Percentiles rank a stretch among this genome's conserved stretches.
Conservation (phyloP, 768 basidiomycete genomes). For the Galerina sulciceps region DNA sequence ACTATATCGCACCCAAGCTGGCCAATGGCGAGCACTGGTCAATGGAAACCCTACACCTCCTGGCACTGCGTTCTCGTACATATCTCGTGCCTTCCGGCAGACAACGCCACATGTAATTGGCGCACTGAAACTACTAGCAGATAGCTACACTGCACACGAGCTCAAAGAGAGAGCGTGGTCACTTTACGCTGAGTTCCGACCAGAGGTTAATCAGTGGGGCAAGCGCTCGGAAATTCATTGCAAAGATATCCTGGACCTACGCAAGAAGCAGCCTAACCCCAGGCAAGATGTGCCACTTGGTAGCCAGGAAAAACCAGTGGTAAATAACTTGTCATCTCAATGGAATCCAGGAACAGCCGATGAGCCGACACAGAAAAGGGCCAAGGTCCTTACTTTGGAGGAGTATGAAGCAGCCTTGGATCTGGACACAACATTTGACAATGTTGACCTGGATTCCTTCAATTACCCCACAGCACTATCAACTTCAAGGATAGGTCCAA, state of each 20-base stretch:
- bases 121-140: constrained; percentile 69
- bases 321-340: neutral
- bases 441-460: constrained; percentile 42
- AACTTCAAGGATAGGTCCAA: neutral
- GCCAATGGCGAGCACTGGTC: constrained; percentile 85
- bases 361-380: constrained; percentile 38
- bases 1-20: constrained; percentile 69
- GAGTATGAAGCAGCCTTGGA: constrained; percentile 59
- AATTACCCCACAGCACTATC: neutral
- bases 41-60: constrained; percentile 73
- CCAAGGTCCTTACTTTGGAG: constrained; percentile 43
- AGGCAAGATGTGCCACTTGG: neutral
- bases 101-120: constrained; percentile 80
- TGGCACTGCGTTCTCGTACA: constrained; percentile 79
- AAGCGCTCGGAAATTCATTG: constrained; percentile 76
- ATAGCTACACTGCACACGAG: constrained; percentile 59
- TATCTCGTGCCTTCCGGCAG: constrained; percentile 79
- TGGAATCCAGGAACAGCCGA: neutral
- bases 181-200: constrained; percentile 89
- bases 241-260: constrained; percentile 64
- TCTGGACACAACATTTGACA: constrained; percentile 48
- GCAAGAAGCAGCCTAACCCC: constrained; percentile 31
- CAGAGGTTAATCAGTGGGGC: constrained; percentile 84
- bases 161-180: constrained; percentile 72
- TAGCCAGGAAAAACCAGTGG: neutral